These are phyloP conservation scores for Gossypium stocksii DNA, from an alignment of 345 rosid species.

Conservation along the genomic window DNA sequence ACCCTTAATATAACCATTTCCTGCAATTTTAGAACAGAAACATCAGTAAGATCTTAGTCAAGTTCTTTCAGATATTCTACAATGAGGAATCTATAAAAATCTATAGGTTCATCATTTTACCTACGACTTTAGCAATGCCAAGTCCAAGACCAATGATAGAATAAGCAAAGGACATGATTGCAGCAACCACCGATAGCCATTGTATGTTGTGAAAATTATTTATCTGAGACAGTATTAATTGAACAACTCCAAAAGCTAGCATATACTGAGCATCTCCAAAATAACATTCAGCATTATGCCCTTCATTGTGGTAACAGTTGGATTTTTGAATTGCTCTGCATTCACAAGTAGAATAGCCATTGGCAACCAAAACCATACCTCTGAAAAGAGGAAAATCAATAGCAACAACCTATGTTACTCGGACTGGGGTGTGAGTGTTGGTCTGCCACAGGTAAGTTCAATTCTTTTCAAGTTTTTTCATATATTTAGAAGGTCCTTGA, in stretches of 20 bases:
- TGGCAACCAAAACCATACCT: neutral
- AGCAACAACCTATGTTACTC: neutral
- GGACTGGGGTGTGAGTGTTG: neutral
- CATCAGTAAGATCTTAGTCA: neutral
- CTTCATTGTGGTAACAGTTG: constrained; percentile 44
- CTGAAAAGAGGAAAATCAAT: neutral
- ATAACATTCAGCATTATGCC: constrained; percentile 39
- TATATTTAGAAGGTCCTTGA: neutral
- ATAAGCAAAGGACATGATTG: constrained; percentile 53
- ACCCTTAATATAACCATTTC: constrained; percentile 41
- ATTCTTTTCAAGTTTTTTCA: neutral
- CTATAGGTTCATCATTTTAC: constrained; percentile 14
- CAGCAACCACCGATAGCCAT: constrained; percentile 52
- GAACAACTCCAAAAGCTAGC: constrained; percentile 46
- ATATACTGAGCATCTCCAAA: constrained; percentile 32
- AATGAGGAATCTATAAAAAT: neutral
- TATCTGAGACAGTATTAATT: constrained; percentile 44
- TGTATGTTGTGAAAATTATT: constrained; percentile 50
- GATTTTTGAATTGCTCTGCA: constrained; percentile 50
- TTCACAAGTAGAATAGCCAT: neutral
- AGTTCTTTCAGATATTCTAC: neutral
- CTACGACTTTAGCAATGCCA: constrained; percentile 38
- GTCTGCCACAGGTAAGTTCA: neutral
- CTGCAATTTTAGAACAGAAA: constrained; percentile 23
- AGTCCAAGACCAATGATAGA: constrained; percentile 49